A percentile compares a stretch with the other conserved stretches of the same genome.
These are phyloP conservation scores for Salinomyces thailandicus DNA, from an alignment of 2,329 filamentous ascomycete species.

Conservation along the genomic window DNA sequence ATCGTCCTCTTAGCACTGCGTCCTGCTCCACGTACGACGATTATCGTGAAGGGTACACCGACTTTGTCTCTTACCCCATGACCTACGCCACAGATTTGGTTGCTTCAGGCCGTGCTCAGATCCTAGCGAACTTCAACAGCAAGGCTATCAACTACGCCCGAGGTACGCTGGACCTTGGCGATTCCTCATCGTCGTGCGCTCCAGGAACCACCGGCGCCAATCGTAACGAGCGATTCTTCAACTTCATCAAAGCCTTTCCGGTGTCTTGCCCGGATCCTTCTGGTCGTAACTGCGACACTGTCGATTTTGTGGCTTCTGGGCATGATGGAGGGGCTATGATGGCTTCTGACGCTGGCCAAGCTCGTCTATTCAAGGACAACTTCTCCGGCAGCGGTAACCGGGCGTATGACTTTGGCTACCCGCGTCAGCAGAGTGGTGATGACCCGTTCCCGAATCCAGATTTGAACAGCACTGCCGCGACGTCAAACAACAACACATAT, in stretches of 20 bases:
- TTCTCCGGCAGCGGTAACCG: conserved; percentile 26
- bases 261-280: conserved; percentile 18
- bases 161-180: conserved; percentile 26
- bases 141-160: conserved; percentile 27
- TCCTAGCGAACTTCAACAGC: conserved; percentile 26
- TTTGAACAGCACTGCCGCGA: conserved; percentile 12
- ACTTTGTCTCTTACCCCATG: conserved; percentile 24
- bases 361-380: conserved; percentile 30
- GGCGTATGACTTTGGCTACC: conserved; percentile 29
- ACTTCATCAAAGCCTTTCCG: conserved; percentile 29
- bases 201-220: conserved; percentile 25
- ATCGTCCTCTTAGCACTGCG: conserved; percentile 21
- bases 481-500: conserved; percentile 22
- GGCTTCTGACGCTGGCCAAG: conserved; percentile 24
- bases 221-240: conserved; percentile 31
- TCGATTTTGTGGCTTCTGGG: conserved; percentile 26
- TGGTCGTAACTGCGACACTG: conserved; percentile 23
- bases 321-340: conserved; percentile 30
- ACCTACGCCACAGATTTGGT: conserved; percentile 24
- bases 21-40: conserved; percentile 25
- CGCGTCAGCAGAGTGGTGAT: conserved; percentile 24
- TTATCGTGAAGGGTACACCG: conserved; percentile 27
- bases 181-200: conserved; percentile 25
- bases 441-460: conserved; percentile 24
- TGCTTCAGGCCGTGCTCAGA: conserved; percentile 18